Base-by-base conservation (phyloP, 2,329 filamentous ascomycete genomes). In the Malbranchea zuffiana region DNA sequence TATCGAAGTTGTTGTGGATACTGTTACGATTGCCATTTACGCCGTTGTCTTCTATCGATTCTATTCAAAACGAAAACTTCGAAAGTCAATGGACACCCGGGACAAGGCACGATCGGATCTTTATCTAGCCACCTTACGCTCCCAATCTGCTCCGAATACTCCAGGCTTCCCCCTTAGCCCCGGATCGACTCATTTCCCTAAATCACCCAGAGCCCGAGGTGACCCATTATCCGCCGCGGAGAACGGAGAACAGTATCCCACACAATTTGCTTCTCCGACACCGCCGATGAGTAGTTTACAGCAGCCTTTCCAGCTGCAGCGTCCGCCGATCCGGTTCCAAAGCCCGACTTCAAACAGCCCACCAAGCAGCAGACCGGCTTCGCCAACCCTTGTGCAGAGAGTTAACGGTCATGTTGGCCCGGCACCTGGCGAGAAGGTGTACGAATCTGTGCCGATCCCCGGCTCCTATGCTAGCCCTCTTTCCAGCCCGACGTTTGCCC, bases 11-110 rank as follows among this genome's bases (percentile, higher is more conserved):
- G 82, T 95, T 44, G 73, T 98, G 51, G 90, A 96, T 57, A 74
- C 83, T 48, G 80, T 96, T 55, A 85, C 82, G 55, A 93, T 98
- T 59, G 69, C 78, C 37, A 83, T 98, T 53, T 98, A 98, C 71
- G 85, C 75, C 54, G 74, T 95, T 55, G 78, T 95, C 59, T 95
- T 96, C 70, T 96, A 93, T 72, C 82, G 90, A 51, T 92, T 93
- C 72, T 94, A 87, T 75, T 86, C 82, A 48, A 98, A 96, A 74
- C 82, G 85, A 59, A 82, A 82, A 58, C 82, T 98, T 45, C 79
- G 82, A 63, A 96, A 95, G 72, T 87, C 86, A 45, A 98, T 98
- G 90, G 82, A 93, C 58, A 70, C 82, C 57, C 85, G 90, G 51
- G 90, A 98, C 70, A 82, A 83, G 55, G 90, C 90, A 47, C 82